Base-by-base conservation (phyloP, 257 asterid species). In the Penstemon eatonii region DNA sequence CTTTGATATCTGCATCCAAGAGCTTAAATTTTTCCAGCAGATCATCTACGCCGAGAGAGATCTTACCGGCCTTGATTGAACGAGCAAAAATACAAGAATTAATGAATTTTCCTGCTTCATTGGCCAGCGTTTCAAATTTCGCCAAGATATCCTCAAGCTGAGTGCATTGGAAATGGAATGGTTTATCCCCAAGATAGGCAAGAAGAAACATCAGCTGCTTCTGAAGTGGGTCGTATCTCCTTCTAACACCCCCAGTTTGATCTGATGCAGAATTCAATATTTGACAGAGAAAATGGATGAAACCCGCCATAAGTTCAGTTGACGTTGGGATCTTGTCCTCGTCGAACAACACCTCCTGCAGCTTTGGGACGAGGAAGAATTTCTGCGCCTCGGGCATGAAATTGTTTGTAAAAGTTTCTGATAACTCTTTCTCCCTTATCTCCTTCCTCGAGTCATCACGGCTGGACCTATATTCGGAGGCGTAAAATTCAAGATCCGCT, bases 281-380 rank as follows among this genome's bases (percentile, higher is more conserved):
- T 47, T 59, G 64, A 59, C 38, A 47, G 44, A 59, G 64, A 59
- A 59, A 59, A 59, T 59, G 44, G 64, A 59, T 59, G n/a, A 59
- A 59, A 59, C 64, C 47, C 5, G 47, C 49, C 2, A 59, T 7
- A 6, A 33, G 8, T 11, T 13, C 47, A 5, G 8, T 59, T 39
- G 18, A 4, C 18, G 4, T 59, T 0, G 64, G 47, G 10, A 59
- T 33, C 5, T 5, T 12, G 33, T 15, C 18, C 18, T 15, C 18
- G 18, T 15, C 18, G 18, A 15, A 15, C 18, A 59, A 59, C 25
- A 59, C 38, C 4, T 11, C 3, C 9, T 59, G 33, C n/a, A 59
- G 47, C 44, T 59, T 59, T 8, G 64, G 64, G 18, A 15, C 18
- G 18, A 15, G 18, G 18, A 15, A 15, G 18, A 15, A 15, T 15